Percentiles rank a stretch among this genome's conserved stretches.
phyloP scores from a whole-genome alignment of 1,284 basidiomycete genomes.

The Microbotryum silenes-acaulis region DNA sequence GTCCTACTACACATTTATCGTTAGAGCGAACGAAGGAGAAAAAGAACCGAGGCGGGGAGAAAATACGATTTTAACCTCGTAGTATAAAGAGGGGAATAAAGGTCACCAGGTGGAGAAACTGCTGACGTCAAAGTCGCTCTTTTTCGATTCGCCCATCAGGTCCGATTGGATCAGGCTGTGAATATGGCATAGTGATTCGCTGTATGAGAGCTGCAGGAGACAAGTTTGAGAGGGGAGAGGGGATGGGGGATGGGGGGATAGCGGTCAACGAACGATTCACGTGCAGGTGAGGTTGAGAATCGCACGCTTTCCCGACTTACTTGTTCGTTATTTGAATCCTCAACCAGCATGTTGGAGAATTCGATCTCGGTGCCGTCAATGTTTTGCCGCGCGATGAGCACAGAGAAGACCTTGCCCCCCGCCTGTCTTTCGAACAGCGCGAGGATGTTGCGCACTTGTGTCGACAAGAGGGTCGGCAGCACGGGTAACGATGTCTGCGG shows the following conservation, averaged over 20 bases:
- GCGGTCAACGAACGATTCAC: not conserved
- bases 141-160: conserved; percentile 29
- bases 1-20: no score
- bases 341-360: conserved; percentile 91
- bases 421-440: conserved; percentile 59
- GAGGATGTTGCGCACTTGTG: conserved; percentile 77
- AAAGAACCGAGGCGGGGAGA: no score
- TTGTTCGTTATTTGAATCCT: conserved; percentile 93
- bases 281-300: not conserved
- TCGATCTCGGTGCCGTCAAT: conserved; percentile 90
- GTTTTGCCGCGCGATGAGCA: conserved; percentile 82
- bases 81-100: no score
- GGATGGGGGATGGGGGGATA: not conserved
- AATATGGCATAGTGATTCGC: conserved; percentile 28
- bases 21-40: no score
- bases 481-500: conserved; percentile 61
- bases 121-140: conserved; percentile 18
- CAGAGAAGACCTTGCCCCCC: conserved; percentile 54
- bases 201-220: not conserved
- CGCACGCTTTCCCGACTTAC: conserved; percentile 70
- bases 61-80: no score
- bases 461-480: conserved; percentile 68
- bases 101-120: conserved; percentile 20
- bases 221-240: not conserved
- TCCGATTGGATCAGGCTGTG: conserved; percentile 33